Base-by-base conservation (phyloP, 768 basidiomycete species). In the Naematelia encephala region DNA sequence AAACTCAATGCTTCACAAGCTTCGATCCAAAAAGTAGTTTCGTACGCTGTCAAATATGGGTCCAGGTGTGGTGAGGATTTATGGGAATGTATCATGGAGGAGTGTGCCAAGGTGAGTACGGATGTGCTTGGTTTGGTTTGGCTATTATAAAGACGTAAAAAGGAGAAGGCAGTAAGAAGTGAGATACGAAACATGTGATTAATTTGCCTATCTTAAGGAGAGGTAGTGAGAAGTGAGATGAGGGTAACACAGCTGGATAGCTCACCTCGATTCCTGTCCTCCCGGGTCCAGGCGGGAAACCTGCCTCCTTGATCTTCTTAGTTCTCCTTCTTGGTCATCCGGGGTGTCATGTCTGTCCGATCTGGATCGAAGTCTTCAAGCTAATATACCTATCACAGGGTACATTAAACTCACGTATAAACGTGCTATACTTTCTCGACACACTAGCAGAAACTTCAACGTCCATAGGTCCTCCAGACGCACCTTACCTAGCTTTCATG, bases 81-180 rank as follows among this genome's bases (percentile, higher is more conserved):
- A 11, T 94, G 91, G 92, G 91, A 93, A 66, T 93, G 91, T 67
- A 83, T 94, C 39, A 78, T 91, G 23, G 91, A 94, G 72, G 90
- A 93, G 78, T 90, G 87, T 63, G 86, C 88, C 74, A 93, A 91
- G 82, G 91, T 87, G 57, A 11, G 77, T 51, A 4, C 23, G 43
- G 59, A 47, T 22, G 13, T 47, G 22, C 47, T 13, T 3, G 43
- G 3, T 23, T 8, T 39, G 34, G 8, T 39, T 39, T 39, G 34
- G 8, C 34, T 39, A n/a, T n/a, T n/a, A n/a, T n/a, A n/a, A n/a
- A n/a, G n/a, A n/a, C n/a, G n/a, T n/a, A n/a, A n/a, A n/a, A n/a
- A n/a, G n/a, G n/a, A n/a, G n/a, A n/a, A n/a, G n/a, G n/a, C n/a
- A n/a, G n/a, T n/a, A n/a, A n/a, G n/a, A n/a, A n/a, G n/a, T n/a